A percentile compares a stretch with the other conserved stretches of the same genome.
Evolutionary conservation across 2,329 filamentous ascomycete genomes (phyloP).

Genomic region (Reticulascus tulasneorum): DNA sequence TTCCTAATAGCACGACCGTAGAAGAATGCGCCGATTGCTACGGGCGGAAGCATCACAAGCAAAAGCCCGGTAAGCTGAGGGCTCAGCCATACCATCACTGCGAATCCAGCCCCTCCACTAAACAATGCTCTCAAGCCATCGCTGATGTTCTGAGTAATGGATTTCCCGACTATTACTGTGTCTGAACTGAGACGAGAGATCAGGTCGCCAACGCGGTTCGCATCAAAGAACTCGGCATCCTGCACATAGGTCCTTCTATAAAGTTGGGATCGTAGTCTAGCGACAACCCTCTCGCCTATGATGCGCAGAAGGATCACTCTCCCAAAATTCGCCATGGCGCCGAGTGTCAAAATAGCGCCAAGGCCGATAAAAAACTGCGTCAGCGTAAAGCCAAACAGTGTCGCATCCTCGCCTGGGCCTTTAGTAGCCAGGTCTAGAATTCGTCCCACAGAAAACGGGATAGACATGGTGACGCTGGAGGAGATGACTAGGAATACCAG

Average conservation of each 20-base stretch:
- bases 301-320: conserved; percentile 90
- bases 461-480: conserved; percentile 89
- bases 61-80: conserved; percentile 85
- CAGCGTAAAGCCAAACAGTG: conserved; percentile 78
- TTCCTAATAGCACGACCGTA: conserved; percentile 88
- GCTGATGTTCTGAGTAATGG: conserved; percentile 95
- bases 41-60: conserved; percentile 81
- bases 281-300: conserved; percentile 91
- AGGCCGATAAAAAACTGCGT: conserved; percentile 86
- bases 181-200: conserved; percentile 95
- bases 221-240: conserved; percentile 98
- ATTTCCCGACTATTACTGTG: conserved; percentile 97
- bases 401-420: conserved; percentile 58
- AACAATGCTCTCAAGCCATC: conserved; percentile 91
- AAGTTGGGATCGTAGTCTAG: conserved; percentile 80
- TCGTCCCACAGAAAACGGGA: conserved; percentile 94
- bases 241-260: conserved; percentile 94
- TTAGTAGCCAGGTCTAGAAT: conserved; percentile 90
- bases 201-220: conserved; percentile 91
- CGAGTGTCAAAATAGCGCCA: conserved; percentile 70
- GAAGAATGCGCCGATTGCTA: conserved; percentile 85
- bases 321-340: conserved; percentile 88
- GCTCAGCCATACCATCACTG: conserved; percentile 94
- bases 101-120: conserved; percentile 83
- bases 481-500: conserved; percentile 85